A percentile compares a stretch with the other conserved stretches of the same genome.
Conservation (phyloP, 2,329 filamentous ascomycete species). For the Sporothrix pseudoabietina region DNA sequence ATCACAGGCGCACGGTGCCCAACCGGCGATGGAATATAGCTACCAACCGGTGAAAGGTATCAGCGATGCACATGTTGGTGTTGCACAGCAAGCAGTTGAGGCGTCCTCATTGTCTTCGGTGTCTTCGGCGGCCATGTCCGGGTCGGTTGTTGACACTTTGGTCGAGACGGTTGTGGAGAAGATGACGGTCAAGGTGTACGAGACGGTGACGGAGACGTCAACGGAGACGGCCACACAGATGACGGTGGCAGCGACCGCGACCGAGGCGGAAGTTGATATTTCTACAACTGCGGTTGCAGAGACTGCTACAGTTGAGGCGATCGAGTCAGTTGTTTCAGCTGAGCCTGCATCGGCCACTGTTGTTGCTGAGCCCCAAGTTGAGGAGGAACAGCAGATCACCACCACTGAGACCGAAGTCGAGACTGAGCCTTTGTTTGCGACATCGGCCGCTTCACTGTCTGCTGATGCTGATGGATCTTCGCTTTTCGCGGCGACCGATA, state of each 20-base stretch:
- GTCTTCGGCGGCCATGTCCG: conserved; percentile 12
- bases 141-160: conserved; percentile 3
- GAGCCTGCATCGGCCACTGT: neutral
- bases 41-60: neutral
- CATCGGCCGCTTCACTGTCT: neutral
- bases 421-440: neutral
- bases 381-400: neutral
- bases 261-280: neutral
- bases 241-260: neutral
- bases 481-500: neutral
- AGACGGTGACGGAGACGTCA: conserved; percentile 38
- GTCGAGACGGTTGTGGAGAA: conserved; percentile 36
- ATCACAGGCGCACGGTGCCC: neutral
- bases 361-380: neutral
- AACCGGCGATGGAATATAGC: neutral
- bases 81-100: neutral
- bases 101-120: neutral
- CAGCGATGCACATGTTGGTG: neutral
- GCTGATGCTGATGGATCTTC: neutral
- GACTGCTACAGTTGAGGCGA: neutral
- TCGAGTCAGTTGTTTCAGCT: neutral
- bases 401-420: neutral
- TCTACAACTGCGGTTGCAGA: neutral
- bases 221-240: conserved; percentile 36
- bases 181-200: conserved; percentile 36